Evolutionary conservation across 1,284 basidiomycete species (phyloP), one percentile per base, ranked within the genome.

Genomic region (Trametes sp.): DNA sequence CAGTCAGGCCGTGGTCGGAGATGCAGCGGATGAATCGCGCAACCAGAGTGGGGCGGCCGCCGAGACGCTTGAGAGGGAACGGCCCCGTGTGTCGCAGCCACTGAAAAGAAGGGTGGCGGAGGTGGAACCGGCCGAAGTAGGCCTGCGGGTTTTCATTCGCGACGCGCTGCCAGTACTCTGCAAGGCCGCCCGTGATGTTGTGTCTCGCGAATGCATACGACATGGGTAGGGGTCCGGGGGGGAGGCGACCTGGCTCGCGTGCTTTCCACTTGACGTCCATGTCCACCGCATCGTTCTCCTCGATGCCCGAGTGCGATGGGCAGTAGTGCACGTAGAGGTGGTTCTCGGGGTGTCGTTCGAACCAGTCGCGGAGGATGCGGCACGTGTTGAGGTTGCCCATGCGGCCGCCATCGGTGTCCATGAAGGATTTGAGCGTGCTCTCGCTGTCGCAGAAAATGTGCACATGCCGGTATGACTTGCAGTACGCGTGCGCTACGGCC

Each of bases 391-490:
- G 1, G 8, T 1, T 11, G 13, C 23, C 38, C 52, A 42, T 42
- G 11, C 54, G 54, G 7, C 54, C 54, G 21, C 31, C 23, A 1
- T 2, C 2, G 5, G 44, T 35, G 21, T 55, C 21, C 8, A 46
- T 14, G 29, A 55, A 1, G 29, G 21, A 46, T 7, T 26, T 35
- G n/a, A 55, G 13, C 2, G 54, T 44, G 31, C 29, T 55, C 14
- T 55, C 54, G 31, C 31, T 46, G 31, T 55, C 54, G 16, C 41
- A 33, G 42, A 55, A 55, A 13, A 55, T 55, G 28, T 55, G 54
- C 1, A 48, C 44, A 1, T 24, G 8, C 29, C 24, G 42, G 24
- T 46, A 55, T 2, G 13, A 8, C 44, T 55, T 45, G n/a, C 13
- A 31, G 31, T 45, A 55, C 5, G 21, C 31, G 26, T 24, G 26